Base-by-base conservation (phyloP, 2,329 filamentous ascomycete genomes). In the Talaromyces sp. region DNA sequence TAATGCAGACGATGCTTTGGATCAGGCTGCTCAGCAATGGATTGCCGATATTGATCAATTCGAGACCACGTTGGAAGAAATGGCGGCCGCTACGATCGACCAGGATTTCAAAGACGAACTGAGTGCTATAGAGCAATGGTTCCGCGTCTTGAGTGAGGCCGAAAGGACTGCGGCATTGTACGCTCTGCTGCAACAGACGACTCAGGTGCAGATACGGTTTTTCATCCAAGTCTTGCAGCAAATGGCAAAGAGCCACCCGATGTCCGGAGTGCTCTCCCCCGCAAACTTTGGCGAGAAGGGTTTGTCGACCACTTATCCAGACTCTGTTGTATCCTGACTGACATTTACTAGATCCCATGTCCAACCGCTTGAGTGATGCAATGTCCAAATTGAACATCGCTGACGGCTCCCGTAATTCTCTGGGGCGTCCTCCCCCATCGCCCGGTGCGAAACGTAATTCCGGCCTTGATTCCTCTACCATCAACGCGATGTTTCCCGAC, bases 51-150 rank as follows among this genome's bases (percentile, higher is more conserved):
- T 99, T 69, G 95, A 99, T 75, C 93, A 98, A 77, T 97, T 97
- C 72, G 95, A 99, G 82, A 96, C 88, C n/a, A 99, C 95, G 1
- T 79, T 99, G 72, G 95, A 98, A 78, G 95, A 99, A 76, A 99
- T 99, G 95, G 95, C 95, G 48, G 93, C 93, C 35, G 95, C 95
- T 31, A 98, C 95, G n/a, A 82, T 98, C 61, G 95, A 99, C 75
- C 95, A 99, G 81, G 95, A 99, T 75, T 99, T 99, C 83, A 99
- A 99, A 81, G 95, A 98, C 78, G 95, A 99, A 78, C 85, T 99
- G 65, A 97, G 92, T 75, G 95, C 95, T 69, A 99, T 99, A 73
- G 95, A 99, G 80, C 95, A 99, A 82, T 99, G 95, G 95, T 99
- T 99, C 78, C 89, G 93, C 66, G 95, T 99, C 60, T 82, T 99